Evolutionary conservation across 2,329 filamentous ascomycete genomes (phyloP).

Genomic region (Colletotrichum spaethianum): DNA sequence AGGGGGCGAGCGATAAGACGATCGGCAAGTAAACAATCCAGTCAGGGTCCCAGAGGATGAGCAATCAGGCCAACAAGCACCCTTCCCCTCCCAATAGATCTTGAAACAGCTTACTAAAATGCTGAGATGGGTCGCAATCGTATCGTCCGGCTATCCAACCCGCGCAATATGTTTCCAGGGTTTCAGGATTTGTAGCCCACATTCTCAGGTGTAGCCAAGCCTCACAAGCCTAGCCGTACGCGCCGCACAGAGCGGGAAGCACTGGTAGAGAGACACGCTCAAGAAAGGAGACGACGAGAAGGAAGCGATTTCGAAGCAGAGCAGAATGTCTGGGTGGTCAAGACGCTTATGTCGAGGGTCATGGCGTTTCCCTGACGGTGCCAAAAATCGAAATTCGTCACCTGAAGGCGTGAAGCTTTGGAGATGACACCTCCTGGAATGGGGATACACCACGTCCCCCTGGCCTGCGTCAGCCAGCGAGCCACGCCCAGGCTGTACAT

Average conservation of each 20-base stretch:
- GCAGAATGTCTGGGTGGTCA: conserved; percentile 3
- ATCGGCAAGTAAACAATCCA: conserved; percentile 30
- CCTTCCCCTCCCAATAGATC: neutral
- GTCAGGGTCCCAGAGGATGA: neutral
- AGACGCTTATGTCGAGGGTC: conserved; percentile 15
- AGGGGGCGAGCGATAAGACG: conserved; percentile 1
- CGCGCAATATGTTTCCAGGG: conserved; percentile 15
- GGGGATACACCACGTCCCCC: neutral
- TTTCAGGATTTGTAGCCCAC: conserved; percentile 31
- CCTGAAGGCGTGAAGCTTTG: conserved; percentile 22
- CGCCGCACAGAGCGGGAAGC: neutral
- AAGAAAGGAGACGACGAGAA: conserved; percentile 8
- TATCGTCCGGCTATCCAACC: conserved; percentile 3
- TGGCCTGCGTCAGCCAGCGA: neutral
- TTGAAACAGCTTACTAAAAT: conserved; percentile 33
- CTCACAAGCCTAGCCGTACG: conserved; percentile 9
- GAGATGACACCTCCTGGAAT: conserved; percentile 14
- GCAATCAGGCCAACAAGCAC: conserved; percentile 5
- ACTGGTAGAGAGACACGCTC: conserved; percentile 10
- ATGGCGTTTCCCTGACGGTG: conserved; percentile 16
- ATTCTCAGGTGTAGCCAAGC: conserved; percentile 34
- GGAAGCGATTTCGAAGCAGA: conserved; percentile 24
- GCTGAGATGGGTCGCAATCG: conserved; percentile 22
- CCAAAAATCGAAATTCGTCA: conserved; percentile 22
- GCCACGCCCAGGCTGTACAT: conserved; percentile 19